phyloP scores from a whole-genome alignment of 768 basidiomycete genomes.

The Agaricus blazei region DNA sequence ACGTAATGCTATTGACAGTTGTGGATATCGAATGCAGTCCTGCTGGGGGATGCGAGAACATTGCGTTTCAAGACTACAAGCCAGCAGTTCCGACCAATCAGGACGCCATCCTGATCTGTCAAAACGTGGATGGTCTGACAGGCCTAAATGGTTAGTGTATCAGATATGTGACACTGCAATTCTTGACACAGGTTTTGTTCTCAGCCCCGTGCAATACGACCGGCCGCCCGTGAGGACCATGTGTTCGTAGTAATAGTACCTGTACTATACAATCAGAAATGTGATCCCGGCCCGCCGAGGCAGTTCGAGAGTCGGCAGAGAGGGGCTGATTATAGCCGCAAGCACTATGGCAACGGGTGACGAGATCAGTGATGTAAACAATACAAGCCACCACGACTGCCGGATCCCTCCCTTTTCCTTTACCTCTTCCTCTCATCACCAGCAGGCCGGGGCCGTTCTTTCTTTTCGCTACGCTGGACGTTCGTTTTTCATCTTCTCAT shows the following conservation, averaged over 20 bases:
- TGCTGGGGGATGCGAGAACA: constrained; percentile 37
- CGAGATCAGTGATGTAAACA: constrained; percentile 3
- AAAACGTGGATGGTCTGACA: constrained; percentile 37
- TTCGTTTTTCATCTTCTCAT: constrained; percentile 20
- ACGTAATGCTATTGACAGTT: constrained; percentile 23
- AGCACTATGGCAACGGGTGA: constrained; percentile 7
- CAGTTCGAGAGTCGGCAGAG: neutral
- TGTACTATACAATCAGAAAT: no score
- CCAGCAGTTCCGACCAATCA: constrained; percentile 30
- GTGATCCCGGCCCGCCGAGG: neutral
- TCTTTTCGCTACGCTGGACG: constrained; percentile 36
- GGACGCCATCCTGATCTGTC: constrained; percentile 37
- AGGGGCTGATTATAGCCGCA: neutral
- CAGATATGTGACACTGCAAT: neutral
- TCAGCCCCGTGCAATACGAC: constrained; percentile 10
- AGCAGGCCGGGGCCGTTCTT: constrained; percentile 44
- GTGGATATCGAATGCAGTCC: constrained; percentile 49
- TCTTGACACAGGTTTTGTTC: neutral
- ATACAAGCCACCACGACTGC: neutral
- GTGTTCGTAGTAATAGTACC: no score
- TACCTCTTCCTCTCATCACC: constrained; percentile 23
- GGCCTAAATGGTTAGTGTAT: constrained; percentile 29
- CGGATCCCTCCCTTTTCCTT: constrained; percentile 15
- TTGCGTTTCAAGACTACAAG: constrained; percentile 36
- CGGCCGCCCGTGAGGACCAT: neutral